Evolutionary conservation across 805 yeast species (phyloP), one percentile per base, ranked within the genome.

Genomic region (Candida hispaniensis): DNA sequence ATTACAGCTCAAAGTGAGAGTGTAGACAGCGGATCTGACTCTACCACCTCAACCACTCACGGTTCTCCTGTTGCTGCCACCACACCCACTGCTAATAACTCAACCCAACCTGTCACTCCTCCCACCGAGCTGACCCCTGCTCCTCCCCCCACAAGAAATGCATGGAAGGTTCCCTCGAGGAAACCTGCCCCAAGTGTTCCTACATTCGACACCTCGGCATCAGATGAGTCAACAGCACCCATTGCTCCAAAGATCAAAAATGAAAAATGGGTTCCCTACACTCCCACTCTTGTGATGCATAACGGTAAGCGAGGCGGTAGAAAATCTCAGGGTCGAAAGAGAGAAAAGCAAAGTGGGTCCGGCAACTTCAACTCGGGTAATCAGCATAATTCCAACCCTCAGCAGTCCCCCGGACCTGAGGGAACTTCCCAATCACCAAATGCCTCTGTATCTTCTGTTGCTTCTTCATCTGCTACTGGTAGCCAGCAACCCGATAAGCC

Each of bases 251-350:
- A 24, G 13, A 16, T 39, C 40, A 39, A 41, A 21, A 19, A 20
- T 30, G 78, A 71, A 47, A 79, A 77, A 52, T 75, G 82, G 81
- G 68, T 75, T 23, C 82, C 82, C n/a, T 71, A 69, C 52, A 66
- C 71, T 46, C 79, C 73, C 16, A 57, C 70, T 25, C 69, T 69
- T 30, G 66, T 66, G 16, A 59, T 68, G 24, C 60, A 66, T 13
- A 52, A 50, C 36, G 28, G 22, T 22, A 32, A 32, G 28, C 28
- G 36, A 2, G 28, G 36, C 6, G 36, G 36, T 18, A 21, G 24
- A 32, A 26, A 30, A 22, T 14, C 16, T 19, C 18, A 38, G 18
- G 15, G 16, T 21, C 22, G 18, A 13, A 18, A 26, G 12, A 21
- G 33, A 13, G 20, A 22, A 22, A 27, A 26, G 16, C 18, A 22